phyloP scores from a whole-genome alignment of 495 filamentous ascomycete species.

The Zalerion maritima region DNA sequence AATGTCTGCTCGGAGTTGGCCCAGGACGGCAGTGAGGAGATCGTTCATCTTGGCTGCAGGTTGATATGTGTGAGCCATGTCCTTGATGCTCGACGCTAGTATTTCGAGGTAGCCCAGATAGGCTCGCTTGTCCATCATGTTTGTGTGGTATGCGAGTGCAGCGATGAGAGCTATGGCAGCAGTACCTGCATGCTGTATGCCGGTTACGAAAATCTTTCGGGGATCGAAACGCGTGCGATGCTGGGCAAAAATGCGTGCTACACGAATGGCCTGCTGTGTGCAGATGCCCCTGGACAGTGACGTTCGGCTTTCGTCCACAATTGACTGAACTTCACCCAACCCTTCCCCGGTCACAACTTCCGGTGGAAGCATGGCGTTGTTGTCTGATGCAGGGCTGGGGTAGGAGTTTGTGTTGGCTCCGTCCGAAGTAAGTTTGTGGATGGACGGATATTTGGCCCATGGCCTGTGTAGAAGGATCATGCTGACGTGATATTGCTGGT shows the following conservation, averaged over 20 bases:
- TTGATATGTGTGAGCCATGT: conserved; percentile 26
- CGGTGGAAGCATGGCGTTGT: background rate
- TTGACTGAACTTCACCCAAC: conserved; percentile 1
- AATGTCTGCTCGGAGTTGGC: conserved; percentile 20
- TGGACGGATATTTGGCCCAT: conserved; percentile 29
- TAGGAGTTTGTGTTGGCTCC: conserved; percentile 7
- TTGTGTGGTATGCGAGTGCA: conserved; percentile 24
- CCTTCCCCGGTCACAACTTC: too few relatives aligned
- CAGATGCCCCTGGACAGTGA: conserved; percentile 31
- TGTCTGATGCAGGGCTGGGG: conserved; percentile 2
- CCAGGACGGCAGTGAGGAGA: conserved; percentile 18
- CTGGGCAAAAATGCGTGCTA: conserved; percentile 36
- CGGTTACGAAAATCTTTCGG: conserved; percentile 26
- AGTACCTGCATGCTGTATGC: conserved; percentile 36
- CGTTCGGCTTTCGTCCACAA: conserved; percentile 22
- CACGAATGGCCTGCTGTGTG: conserved; percentile 35
- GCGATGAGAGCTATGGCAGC: conserved; percentile 37
- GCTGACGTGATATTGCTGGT: conserved; percentile 37
- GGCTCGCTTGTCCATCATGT: conserved; percentile 18
- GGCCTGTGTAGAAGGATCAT: conserved; percentile 36
- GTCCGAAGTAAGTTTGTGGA: conserved; percentile 9
- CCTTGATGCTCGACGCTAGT: conserved; percentile 24
- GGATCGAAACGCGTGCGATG: conserved; percentile 35
- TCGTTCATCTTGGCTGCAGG: conserved; percentile 20
- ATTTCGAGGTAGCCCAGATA: conserved; percentile 23